phyloP scores from a whole-genome alignment of 148 eudicot species.

The Diospyros kaki region DNA sequence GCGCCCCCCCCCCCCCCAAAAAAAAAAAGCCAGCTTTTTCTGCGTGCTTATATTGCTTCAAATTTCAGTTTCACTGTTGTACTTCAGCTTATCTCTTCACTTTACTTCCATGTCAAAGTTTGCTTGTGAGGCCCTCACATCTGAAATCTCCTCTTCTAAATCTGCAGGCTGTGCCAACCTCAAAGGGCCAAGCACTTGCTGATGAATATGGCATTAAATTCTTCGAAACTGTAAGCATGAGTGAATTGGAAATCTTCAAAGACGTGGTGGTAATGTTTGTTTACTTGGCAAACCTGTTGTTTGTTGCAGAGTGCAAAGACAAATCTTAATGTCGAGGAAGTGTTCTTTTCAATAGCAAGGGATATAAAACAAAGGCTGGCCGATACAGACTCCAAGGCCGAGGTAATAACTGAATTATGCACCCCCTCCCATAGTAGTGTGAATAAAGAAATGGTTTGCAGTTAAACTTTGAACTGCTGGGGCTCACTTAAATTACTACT shows the following conservation, averaged over 20 bases:
- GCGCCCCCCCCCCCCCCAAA: neutral
- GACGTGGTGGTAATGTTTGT: neutral
- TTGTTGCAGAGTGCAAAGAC: slow-evolving; percentile 81
- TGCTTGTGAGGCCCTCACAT: neutral
- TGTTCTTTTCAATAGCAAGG: slow-evolving; percentile 88
- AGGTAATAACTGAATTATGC: slow-evolving; percentile 49
- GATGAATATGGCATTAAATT: slow-evolving; percentile 94
- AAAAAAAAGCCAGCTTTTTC: neutral
- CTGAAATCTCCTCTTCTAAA: slow-evolving; percentile 2
- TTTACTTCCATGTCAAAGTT: neutral
- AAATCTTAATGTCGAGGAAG: slow-evolving; percentile 88
- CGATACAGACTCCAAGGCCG: slow-evolving; percentile 69
- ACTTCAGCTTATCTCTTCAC: neutral
- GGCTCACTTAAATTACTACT: neutral
- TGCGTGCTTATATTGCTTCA: slow-evolving; percentile 3
- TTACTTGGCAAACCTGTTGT: neutral
- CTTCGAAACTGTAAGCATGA: slow-evolving; percentile 82
- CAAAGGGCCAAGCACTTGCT: slow-evolving; percentile 93
- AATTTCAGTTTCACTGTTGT: neutral
- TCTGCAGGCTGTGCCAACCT: slow-evolving; percentile 77
- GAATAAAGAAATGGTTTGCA: neutral
- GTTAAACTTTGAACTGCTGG: neutral
- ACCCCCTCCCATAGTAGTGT: neutral
- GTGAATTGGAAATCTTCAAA: neutral
- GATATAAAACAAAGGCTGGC: slow-evolving; percentile 94